Percentiles rank a stretch among this genome's conserved stretches.
These are phyloP conservation scores for Boletus coccyginus DNA, from an alignment of 768 basidiomycete species.

Conservation along the genomic window DNA sequence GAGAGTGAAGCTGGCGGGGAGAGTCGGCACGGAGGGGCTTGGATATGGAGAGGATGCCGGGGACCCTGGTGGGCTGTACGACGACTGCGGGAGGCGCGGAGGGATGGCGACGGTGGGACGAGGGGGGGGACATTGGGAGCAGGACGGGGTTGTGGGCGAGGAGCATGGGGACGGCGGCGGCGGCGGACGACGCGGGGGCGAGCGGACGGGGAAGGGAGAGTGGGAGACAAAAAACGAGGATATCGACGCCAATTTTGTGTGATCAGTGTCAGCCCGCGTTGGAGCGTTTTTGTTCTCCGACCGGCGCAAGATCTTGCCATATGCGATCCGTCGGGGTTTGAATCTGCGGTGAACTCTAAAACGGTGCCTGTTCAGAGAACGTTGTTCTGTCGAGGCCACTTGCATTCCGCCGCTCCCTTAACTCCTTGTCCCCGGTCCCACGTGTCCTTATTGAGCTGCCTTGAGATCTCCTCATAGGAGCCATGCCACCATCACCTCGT, in stretches of 20 bases:
- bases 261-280: slow-evolving; percentile 31
- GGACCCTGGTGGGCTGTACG: slow-evolving; percentile 70
- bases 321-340: slow-evolving; percentile 23
- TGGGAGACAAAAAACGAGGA: slow-evolving; percentile 22
- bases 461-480: slow-evolving; percentile 23
- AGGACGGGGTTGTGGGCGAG: slow-evolving; percentile 40
- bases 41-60: slow-evolving; percentile 69
- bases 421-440: slow-evolving; percentile 16
- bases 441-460: slow-evolving; percentile 14
- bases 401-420: slow-evolving; percentile 6
- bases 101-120: slow-evolving; percentile 59
- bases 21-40: slow-evolving; percentile 44
- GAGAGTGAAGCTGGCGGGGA: slow-evolving; percentile 36
- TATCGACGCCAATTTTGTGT: slow-evolving; percentile 27
- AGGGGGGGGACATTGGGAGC: slow-evolving; percentile 28
- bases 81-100: slow-evolving; percentile 67
- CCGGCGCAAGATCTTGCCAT: slow-evolving; percentile 27
- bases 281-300: slow-evolving; percentile 36
- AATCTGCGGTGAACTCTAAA: slow-evolving; percentile 29
- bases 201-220: neutral
- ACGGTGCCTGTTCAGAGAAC: slow-evolving; percentile 9
- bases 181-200: neutral
- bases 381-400: slow-evolving; percentile 23
- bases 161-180: slow-evolving; percentile 31
- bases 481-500: slow-evolving; percentile 19